Evolutionary conservation across 2,329 filamentous ascomycete genomes (phyloP).

Genomic region (Penicillium sp.): DNA sequence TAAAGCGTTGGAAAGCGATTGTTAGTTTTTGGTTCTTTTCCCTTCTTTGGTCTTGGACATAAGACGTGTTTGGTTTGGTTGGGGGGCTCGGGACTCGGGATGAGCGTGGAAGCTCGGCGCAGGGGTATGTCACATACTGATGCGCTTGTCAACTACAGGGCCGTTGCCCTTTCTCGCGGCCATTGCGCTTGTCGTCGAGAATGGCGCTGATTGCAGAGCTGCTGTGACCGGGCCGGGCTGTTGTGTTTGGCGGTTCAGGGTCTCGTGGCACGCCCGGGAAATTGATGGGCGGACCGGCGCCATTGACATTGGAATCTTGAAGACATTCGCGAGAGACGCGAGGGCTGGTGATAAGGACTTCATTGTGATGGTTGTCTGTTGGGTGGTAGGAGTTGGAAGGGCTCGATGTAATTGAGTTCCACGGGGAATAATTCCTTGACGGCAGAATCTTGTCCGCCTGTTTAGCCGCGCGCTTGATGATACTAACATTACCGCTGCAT

Average conservation of each 20-base stretch:
- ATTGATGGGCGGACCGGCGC: conserved; percentile 30
- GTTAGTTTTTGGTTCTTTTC: conserved; percentile 11
- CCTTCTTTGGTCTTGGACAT: conserved; percentile 15
- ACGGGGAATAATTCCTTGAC: conserved; percentile 27
- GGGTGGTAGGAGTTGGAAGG: conserved; percentile 19
- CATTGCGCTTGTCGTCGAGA: conserved; percentile 42
- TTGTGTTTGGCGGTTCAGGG: conserved; percentile 21
- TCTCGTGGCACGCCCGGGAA: conserved; percentile 23
- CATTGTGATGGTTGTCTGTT: conserved; percentile 29
- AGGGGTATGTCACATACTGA: conserved; percentile 42
- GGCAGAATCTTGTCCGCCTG: conserved; percentile 26
- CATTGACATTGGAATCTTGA: conserved; percentile 44
- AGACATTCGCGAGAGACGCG: conserved; percentile 47
- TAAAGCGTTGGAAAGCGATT: conserved; percentile 32
- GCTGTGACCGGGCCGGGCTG: conserved; percentile 25
- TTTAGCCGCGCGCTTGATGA: conserved; percentile 27
- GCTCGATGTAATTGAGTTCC: conserved; percentile 14
- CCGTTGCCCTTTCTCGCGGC: conserved; percentile 41
- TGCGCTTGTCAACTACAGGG: conserved; percentile 39
- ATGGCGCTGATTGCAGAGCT: conserved; percentile 30
- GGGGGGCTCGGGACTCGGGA: neutral
- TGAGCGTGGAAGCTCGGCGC: neutral
- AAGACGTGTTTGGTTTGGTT: neutral
- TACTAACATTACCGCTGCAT: neutral
- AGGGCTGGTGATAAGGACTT: conserved; percentile 43